phyloP scores from a whole-genome alignment of 805 yeast species.

The Teunomyces gatunensis region DNA sequence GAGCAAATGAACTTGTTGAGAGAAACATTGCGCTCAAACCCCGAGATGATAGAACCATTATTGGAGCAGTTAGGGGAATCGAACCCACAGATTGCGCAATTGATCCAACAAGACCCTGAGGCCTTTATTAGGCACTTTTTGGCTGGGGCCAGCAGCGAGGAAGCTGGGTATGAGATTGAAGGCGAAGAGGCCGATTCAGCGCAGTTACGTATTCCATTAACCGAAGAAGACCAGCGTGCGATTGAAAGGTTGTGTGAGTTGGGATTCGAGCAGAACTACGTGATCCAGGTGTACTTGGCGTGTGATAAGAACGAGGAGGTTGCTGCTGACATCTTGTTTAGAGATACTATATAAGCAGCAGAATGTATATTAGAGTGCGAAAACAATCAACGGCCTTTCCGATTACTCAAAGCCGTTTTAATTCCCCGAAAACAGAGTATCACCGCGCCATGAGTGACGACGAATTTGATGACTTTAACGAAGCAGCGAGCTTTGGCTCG shows the following conservation, averaged over 20 bases:
- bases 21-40: slow-evolving; percentile 77
- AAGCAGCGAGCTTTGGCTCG: slow-evolving; percentile 32
- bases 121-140: slow-evolving; percentile 73
- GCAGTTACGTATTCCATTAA: slow-evolving; percentile 53
- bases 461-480: slow-evolving; percentile 10
- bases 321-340: slow-evolving; percentile 87
- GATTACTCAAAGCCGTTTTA: not conserved
- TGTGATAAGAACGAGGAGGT: slow-evolving; percentile 97
- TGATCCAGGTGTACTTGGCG: slow-evolving; percentile 92
- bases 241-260: slow-evolving; percentile 84
- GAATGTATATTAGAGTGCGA: slow-evolving; percentile 1
- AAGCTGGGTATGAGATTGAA: slow-evolving; percentile 38
- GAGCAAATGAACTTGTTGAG: slow-evolving; percentile 58
- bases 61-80: slow-evolving; percentile 76
- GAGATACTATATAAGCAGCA: slow-evolving; percentile 32
- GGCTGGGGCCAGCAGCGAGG: slow-evolving; percentile 53
- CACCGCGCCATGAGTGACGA: slow-evolving; percentile 2
- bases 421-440: not conserved
- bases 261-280: slow-evolving; percentile 87
- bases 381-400: not conserved
- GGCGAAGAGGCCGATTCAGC: slow-evolving; percentile 32
- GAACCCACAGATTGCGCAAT: slow-evolving; percentile 80
- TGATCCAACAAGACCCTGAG: slow-evolving; percentile 86
- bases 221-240: slow-evolving; percentile 87
- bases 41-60: slow-evolving; percentile 81